phyloP scores from a whole-genome alignment of 768 basidiomycete species.

The Leucosporidium yakuticum region DNA sequence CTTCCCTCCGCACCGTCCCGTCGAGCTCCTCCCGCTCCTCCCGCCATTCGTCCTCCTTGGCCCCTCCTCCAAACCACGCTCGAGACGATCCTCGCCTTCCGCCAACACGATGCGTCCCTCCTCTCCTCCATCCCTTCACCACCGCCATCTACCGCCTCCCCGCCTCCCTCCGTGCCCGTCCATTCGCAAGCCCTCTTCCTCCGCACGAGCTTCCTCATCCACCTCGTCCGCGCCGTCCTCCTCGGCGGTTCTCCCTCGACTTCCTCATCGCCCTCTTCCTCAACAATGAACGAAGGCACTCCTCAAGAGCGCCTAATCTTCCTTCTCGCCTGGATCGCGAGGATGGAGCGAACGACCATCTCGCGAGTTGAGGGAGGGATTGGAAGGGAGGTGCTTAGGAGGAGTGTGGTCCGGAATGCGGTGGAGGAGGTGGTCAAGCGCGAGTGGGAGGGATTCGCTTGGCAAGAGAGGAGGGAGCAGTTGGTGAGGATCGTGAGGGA shows the following conservation, averaged over 20 bases:
- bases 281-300: no score
- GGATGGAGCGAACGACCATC: no score
- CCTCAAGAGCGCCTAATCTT: no score
- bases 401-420: background rate
- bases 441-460: background rate
- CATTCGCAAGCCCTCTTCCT: background rate
- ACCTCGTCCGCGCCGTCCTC: background rate
- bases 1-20: background rate
- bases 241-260: background rate
- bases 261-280: no score
- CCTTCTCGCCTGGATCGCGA: no score
- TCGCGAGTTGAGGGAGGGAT: background rate
- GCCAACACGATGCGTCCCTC: background rate
- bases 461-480: background rate
- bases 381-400: background rate
- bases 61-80: background rate
- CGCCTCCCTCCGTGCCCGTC: background rate
- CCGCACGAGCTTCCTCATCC: background rate
- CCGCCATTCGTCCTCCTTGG: background rate
- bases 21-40: background rate
- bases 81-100: background rate
- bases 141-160: background rate
- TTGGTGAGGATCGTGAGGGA: background rate
- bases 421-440: background rate
- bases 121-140: background rate